Base-by-base conservation (phyloP, 208 protist genomes). In the Wallacemonas sp. region DNA sequence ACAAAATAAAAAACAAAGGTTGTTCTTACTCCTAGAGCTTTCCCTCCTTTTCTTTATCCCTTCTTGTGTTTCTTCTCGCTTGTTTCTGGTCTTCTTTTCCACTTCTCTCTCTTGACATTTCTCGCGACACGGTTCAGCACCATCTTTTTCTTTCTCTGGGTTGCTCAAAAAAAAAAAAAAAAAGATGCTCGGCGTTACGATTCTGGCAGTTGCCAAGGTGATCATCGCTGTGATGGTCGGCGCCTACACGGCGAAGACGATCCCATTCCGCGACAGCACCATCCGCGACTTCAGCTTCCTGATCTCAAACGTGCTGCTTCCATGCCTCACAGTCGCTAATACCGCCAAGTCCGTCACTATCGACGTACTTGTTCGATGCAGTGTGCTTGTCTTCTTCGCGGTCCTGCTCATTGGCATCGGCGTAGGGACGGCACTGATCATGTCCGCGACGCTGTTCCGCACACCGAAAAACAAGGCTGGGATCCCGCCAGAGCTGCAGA, bases 161-260 rank as follows among this genome's bases (percentile, higher is more conserved):
- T 41, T 41, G 6, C 14, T 41, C 14, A 41, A 41, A 17, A 9
- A 32, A 4, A 32, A 6, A 55, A 4, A 56, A 4, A 61, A 21
- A 24, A 19, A 19, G 33, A 90, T 92, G 81, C 43, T 95, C 30
- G 72, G 29, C n/a, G 78, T 87, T 11, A 82, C 83, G n/a, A 74
- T 92, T 34, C 41, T 80, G 17, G 89, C 89, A 19, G 82, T 92
- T 23, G 57, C 74, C 56, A 88, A 92, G 65, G 86, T 95, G 41
- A 79, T 92, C 49, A 69, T 95, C 23, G 78, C 89, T 23, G 81
- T 95, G 19, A 72, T 88, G 23, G 62, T 92, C 34, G 86, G 89
- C 56, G 79, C 84, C 34, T 58, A 80, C 44, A 79, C 76, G 29
- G 80, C 77, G 23, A 64, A 58, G 24, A 80, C 68, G 21, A 87